Conservation (phyloP, 1,284 basidiomycete species). For the Cryptococcus hybrid region DNA sequence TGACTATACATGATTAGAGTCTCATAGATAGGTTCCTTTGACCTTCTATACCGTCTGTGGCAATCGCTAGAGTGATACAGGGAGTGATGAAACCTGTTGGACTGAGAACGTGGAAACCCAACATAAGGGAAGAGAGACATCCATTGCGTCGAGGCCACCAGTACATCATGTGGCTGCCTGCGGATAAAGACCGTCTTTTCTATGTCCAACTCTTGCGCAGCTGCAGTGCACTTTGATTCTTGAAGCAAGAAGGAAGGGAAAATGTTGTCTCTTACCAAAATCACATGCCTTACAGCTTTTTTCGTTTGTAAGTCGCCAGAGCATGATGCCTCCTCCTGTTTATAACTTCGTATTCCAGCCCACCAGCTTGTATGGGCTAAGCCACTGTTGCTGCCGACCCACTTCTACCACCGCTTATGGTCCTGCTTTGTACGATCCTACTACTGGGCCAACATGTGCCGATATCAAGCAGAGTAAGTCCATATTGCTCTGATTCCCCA, state of each 20-base stretch:
- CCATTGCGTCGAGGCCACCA: too few relatives aligned
- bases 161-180: too few relatives aligned
- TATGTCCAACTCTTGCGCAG: too few relatives aligned
- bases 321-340: too few relatives aligned
- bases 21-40: too few relatives aligned
- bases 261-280: background rate
- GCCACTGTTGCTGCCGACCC: background rate
- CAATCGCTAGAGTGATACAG: too few relatives aligned
- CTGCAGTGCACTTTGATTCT: background rate
- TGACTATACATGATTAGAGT: too few relatives aligned
- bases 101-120: too few relatives aligned
- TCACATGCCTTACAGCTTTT: background rate
- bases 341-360: background rate
- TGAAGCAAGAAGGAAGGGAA: conserved; percentile 15
- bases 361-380: background rate
- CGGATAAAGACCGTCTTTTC: too few relatives aligned
- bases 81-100: too few relatives aligned
- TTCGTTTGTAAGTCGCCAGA: background rate
- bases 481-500: background rate
- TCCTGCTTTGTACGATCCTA: background rate
- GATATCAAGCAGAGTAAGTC: background rate
- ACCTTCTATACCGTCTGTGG: too few relatives aligned
- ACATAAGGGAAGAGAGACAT: too few relatives aligned
- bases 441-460: background rate
- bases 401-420: background rate